A percentile compares a stretch with the other conserved stretches of the same genome.
Conservation (phyloP, 257 asterid species). For the Nicotiana attenuata region DNA sequence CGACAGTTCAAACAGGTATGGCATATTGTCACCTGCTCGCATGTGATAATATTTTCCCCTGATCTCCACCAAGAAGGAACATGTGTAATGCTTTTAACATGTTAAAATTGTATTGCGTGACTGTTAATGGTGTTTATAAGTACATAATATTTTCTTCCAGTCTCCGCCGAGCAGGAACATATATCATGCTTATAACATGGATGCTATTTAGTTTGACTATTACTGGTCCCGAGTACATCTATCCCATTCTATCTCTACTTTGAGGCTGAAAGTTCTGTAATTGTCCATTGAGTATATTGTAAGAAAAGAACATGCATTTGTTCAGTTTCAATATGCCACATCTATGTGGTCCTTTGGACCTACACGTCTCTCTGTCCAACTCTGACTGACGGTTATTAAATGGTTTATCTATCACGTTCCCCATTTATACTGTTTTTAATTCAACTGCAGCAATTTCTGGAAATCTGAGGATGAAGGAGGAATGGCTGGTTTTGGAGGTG, state of each 20-base stretch:
- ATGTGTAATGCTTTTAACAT: background rate
- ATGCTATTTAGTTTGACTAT: background rate
- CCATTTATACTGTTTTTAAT: constrained; percentile 11
- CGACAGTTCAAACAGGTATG: constrained; percentile 62
- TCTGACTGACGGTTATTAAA: background rate
- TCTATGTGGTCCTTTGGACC: constrained; percentile 6
- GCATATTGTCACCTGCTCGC: constrained; percentile 1
- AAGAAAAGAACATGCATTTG: constrained; percentile 7
- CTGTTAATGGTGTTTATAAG: background rate
- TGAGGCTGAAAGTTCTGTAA: background rate
- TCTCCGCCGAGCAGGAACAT: background rate
- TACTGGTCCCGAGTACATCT: background rate
- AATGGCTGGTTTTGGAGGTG: constrained; percentile 59
- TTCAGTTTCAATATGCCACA: background rate
- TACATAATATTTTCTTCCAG: background rate
- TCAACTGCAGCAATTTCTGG: constrained; percentile 73
- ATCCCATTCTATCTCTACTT: background rate
- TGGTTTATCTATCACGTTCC: background rate
- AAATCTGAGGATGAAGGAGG: constrained; percentile 81
- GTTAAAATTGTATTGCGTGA: background rate
- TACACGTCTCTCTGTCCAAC: background rate
- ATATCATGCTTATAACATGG: background rate
- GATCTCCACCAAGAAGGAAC: background rate
- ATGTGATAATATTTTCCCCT: background rate
- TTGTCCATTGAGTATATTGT: background rate